phyloP scores from a whole-genome alignment of 1,139 yeast genomes.

The Pichia sp. region DNA sequence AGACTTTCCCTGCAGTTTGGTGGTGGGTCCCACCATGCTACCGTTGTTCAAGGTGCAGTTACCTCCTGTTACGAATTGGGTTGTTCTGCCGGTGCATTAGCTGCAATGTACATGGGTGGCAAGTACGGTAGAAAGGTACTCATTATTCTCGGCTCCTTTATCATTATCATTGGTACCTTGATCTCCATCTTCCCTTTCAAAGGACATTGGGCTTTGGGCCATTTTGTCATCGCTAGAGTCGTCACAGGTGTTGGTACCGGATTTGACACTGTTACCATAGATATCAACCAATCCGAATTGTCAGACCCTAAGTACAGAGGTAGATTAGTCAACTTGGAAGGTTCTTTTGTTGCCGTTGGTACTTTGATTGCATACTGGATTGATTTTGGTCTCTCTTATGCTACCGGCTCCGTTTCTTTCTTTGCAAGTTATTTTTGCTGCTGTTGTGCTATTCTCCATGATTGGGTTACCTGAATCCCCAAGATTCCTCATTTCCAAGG shows the following conservation, averaged over 20 bases:
- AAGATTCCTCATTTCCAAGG: conserved; percentile 59
- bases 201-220: conserved; percentile 46
- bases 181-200: conserved; percentile 55
- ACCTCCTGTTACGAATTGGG: conserved; percentile 72
- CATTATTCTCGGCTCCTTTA: conserved; percentile 49
- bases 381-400: conserved; percentile 64
- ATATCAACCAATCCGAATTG: conserved; percentile 78
- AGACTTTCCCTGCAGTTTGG: conserved; percentile 51
- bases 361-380: conserved; percentile 74
- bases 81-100: conserved; percentile 64
- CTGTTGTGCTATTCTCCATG: conserved; percentile 24
- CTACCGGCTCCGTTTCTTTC: conserved; percentile 43
- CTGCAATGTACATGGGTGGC: conserved; percentile 60
- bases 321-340: conserved; percentile 59
- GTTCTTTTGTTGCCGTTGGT: conserved; percentile 34
- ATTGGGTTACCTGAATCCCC: conserved; percentile 50
- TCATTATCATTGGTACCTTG: conserved; percentile 58
- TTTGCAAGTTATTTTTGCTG: conserved; percentile 37
- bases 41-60: conserved; percentile 58
- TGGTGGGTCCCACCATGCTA: conserved; percentile 29
- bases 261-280: conserved; percentile 69
- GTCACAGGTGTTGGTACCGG: conserved; percentile 80
- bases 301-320: conserved; percentile 70
- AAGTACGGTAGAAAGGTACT: conserved; percentile 58
- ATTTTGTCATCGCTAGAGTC: conserved; percentile 40